Evolutionary conservation across 164 flowering plant genomes (phyloP).

Genomic region (Vitis riparia): DNA sequence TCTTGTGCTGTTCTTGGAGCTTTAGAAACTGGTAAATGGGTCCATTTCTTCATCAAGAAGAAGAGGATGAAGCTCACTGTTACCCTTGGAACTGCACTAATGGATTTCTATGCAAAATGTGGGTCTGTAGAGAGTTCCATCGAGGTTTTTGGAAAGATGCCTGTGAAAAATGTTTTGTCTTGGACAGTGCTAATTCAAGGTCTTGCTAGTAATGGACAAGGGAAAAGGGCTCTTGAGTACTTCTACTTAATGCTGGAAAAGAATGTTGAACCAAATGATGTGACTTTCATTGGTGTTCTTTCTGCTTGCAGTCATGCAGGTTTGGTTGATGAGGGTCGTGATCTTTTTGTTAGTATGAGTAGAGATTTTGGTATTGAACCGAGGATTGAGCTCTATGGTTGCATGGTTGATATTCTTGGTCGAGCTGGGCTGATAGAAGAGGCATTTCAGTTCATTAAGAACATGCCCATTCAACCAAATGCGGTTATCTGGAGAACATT

Average conservation of each 20-base stretch:
- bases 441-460: constrained; percentile 39
- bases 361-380: constrained; percentile 45
- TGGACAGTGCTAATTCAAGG: constrained; percentile 51
- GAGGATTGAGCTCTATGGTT: constrained; percentile 50
- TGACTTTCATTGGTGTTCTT: constrained; percentile 48
- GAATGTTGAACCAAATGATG: constrained; percentile 36
- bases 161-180: constrained; percentile 33
- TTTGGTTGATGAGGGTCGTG: constrained; percentile 43
- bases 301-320: constrained; percentile 52
- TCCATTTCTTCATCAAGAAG: constrained; percentile 38
- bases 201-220: constrained; percentile 39
- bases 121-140: constrained; percentile 37
- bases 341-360: constrained; percentile 34
- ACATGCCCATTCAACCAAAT: constrained; percentile 46
- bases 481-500: constrained; percentile 48
- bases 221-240: constrained; percentile 33
- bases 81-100: constrained; percentile 43
- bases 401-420: constrained; percentile 54
- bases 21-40: constrained; percentile 44
- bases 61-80: constrained; percentile 38
- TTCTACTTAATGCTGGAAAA: constrained; percentile 29
- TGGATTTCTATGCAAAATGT: constrained; percentile 52
- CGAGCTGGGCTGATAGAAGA: constrained; percentile 49
- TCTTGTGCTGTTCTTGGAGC: constrained; percentile 59
- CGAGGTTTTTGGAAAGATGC: constrained; percentile 40